Conservation (phyloP, 2,329 filamentous ascomycete genomes). For the Fusarium albidum region DNA sequence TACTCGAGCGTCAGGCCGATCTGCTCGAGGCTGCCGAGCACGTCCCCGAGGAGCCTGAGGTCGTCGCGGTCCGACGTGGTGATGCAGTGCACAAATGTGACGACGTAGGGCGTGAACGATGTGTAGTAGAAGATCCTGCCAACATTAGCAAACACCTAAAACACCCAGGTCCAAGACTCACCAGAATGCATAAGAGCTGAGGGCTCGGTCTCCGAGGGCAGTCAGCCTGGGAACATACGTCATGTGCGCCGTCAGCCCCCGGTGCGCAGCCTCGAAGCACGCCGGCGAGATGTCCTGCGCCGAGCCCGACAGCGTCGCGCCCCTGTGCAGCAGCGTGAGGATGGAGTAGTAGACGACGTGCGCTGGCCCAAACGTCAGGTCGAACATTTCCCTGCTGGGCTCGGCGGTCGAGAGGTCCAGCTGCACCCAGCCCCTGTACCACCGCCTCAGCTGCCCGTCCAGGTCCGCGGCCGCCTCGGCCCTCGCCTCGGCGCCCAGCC, state of each 20-base stretch:
- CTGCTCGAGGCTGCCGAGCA: neutral
- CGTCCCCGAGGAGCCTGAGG: conserved; percentile 3
- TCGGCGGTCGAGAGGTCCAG: neutral
- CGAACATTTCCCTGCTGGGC: neutral
- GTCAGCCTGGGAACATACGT: neutral
- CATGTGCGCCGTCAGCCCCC: conserved; percentile 4
- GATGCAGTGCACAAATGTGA: conserved; percentile 1
- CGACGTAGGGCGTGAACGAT: neutral
- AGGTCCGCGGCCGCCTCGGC: neutral
- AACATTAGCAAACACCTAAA: too few species aligned
- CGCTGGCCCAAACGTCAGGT: neutral
- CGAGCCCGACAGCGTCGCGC: neutral
- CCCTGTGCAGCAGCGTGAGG: conserved; percentile 4
- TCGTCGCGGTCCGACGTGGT: neutral
- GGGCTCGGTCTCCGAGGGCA: neutral
- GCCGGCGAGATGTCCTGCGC: conserved; percentile 4
- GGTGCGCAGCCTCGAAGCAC: conserved; percentile 4
- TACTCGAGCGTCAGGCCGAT: neutral
- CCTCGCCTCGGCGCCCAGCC: neutral
- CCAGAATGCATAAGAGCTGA: conserved; percentile 1
- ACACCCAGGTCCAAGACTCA: neutral
- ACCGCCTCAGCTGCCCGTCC: neutral
- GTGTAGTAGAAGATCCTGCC: neutral
- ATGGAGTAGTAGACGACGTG: conserved; percentile 7
- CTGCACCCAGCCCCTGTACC: conserved; percentile 2